Evolutionary conservation across 495 filamentous ascomycete genomes (phyloP).

Genomic region (Podospora appendiculata): DNA sequence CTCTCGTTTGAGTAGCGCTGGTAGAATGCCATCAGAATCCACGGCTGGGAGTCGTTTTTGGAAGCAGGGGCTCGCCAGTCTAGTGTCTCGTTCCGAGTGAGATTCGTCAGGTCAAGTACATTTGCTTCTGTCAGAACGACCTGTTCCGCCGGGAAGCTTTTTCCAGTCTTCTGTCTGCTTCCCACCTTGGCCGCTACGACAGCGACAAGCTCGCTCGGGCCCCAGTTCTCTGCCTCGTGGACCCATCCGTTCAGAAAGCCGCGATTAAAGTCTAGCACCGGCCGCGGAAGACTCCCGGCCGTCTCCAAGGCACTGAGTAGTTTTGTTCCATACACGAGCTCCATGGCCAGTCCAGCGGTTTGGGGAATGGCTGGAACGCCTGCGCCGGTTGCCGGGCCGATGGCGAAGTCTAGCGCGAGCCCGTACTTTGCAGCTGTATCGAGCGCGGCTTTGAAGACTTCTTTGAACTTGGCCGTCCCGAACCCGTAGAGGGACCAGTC

Average conservation of each 20-base stretch:
- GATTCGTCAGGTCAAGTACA: conserved; percentile 4
- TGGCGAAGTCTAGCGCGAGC: conserved; percentile 38
- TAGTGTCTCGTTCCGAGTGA: conserved; percentile 5
- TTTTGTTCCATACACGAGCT: conserved; percentile 15
- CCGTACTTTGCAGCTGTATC: conserved; percentile 29
- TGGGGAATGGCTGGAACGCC: conserved; percentile 35
- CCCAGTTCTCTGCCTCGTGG: conserved; percentile 30
- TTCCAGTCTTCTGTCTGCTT: background rate
- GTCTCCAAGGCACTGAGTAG: background rate
- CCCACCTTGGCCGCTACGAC: conserved; percentile 21
- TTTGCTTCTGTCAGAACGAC: conserved; percentile 2
- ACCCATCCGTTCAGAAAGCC: conserved; percentile 20
- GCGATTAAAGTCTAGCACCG: conserved; percentile 10
- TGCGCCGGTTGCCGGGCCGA: conserved; percentile 41
- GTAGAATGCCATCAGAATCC: conserved; percentile 32
- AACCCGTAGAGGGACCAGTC: conserved; percentile 44
- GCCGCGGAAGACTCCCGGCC: background rate
- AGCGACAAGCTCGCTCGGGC: conserved; percentile 25
- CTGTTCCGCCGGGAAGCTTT: background rate
- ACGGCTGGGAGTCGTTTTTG: background rate
- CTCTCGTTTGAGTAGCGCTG: conserved; percentile 21
- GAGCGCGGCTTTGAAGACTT: conserved; percentile 29
- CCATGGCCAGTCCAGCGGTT: conserved; percentile 32
- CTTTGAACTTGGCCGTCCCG: conserved; percentile 34
- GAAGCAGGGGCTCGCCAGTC: background rate